Base-by-base conservation (phyloP, 2,329 filamentous ascomycete species). In the Aspergillus awamori region DNA sequence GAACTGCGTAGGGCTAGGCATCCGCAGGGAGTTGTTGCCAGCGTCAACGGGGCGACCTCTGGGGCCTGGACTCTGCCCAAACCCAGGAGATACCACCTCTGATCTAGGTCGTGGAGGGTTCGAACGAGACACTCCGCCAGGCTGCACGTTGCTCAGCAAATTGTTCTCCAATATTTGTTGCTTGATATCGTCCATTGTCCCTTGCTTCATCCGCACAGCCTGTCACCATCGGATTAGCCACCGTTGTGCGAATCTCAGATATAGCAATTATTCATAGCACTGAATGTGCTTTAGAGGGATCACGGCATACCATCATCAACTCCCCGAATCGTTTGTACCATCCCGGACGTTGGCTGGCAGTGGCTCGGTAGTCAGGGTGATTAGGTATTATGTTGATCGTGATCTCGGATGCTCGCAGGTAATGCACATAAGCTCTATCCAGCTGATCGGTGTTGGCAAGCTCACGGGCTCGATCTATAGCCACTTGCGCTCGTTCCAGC, bases 341-440 rank as follows among this genome's bases (percentile, higher is more conserved):
- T 65, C 75, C 77, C 53, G 76, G 77, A 56, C 79, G 80, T 64
- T 87, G 85, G 39, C 77, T 77, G 67, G 86, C 85, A 60, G 93
- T 80, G 55, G 84, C 82, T 28, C 86, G 84, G 74, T 87, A 96
- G 63, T 94, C 91, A 59, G 85, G 86, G 73, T 96, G 92, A 38
- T 83, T 83, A 2, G 91, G 90, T 26, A 98, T 88, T 45, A 88
- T 80, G 59, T 94, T 88, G 54, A 93, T 83, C 13, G 90, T 85
- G 58, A 97, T 89, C 60, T 93, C 88, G 62, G 86, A 93, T 10
- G 93, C 91, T 64, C 89, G 86, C 60, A 98, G 84, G 72, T 94
- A 98, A 63, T 96, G 91, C 65, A 90, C 86, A 58, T 96, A 89
- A 3, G 93, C 93, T 39, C 87, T 76, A 71, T 95, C 92, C 4